Evolutionary conservation across 139 green algal genomes (phyloP).

Genomic region (Parachlorella kessleri): DNA sequence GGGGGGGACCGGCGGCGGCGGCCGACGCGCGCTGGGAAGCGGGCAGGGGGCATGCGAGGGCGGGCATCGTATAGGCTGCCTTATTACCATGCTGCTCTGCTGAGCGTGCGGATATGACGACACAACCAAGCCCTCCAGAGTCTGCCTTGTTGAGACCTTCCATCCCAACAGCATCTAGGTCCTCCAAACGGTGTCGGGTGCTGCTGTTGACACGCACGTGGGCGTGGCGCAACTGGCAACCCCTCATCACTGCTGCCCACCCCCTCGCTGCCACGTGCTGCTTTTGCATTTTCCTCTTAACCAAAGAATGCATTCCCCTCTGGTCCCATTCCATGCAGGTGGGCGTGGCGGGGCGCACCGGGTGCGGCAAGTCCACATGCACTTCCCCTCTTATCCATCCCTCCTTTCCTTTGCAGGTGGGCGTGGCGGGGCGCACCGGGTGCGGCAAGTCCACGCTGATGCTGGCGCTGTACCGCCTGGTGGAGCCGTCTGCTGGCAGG

Average conservation of each 20-base stretch:
- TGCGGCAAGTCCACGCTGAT: conserved; percentile 69
- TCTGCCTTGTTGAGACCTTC: conserved; percentile 37
- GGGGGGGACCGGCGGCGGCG: no score
- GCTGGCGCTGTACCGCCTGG: conserved; percentile 65
- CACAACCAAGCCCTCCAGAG: no score
- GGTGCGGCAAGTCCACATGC: conserved; percentile 67
- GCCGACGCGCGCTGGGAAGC: neutral
- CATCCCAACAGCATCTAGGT: neutral
- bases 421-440: conserved; percentile 58
- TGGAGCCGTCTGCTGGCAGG: conserved; percentile 72
- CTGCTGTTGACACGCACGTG: no score
- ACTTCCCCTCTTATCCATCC: neutral
- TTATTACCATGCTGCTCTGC: no score
- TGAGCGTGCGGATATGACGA: no score
- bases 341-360: conserved; percentile 54
- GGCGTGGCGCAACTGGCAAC: no score
- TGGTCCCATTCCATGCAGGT: neutral
- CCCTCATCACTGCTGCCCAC: no score
- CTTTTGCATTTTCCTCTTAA: no score
- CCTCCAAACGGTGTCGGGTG: no score
- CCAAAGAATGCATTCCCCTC: no score
- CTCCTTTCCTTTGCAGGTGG: conserved; percentile 17
- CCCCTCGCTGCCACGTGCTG: no score
- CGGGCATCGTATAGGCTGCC: no score
- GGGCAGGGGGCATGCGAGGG: neutral